Base-by-base conservation (phyloP, 139 green algal genomes). In the Chlorella sp. region DNA sequence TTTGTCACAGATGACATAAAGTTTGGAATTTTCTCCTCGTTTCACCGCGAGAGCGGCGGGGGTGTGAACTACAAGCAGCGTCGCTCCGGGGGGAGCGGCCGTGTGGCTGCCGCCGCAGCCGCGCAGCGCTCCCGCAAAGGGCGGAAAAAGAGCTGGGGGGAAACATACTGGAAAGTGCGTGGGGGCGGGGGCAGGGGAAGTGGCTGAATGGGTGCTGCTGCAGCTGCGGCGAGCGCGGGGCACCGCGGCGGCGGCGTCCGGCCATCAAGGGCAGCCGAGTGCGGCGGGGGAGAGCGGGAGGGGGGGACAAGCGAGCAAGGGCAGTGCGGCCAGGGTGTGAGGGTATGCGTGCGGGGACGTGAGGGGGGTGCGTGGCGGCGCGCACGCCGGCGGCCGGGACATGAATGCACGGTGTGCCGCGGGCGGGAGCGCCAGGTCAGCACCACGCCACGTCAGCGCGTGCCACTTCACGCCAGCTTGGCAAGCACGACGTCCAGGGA, bases 401-500 rank as follows among this genome's bases (percentile, higher is more conserved):
- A 71, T 71, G 7, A 26, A 26, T 32, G 11, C 64, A 71, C 21
- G 75, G 75, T 34, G 36, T 53, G 34, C 34, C 30, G 79, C 79
- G 42, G 79, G 42, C 28, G 79, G 30, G 28, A 15, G 79, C 30
- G 48, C 30, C 39, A 28, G 4, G 7, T 66, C 60, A 36, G 83
- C 64, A 21, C 24, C n/a, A 28, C 57, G 83, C 22, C 83, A 37
- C 24, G 26, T 34, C 60, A 40, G 48, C 48, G 18, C 18, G 68
- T 26, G 66, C 66, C 24, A 73, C 48, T 78, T 93, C 75, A 93
- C 34, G 69, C 91, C 76, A 95, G 87, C 79, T 90, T 90, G 83
- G 90, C 76, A 36, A 95, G 57, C 77, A 96, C 93, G 26, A 66
- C 87, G 91, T 97, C 94, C 89, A 98, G 93, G 28, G 89, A 91